These are phyloP conservation scores for Penicillium longicatenatum DNA, from an alignment of 495 filamentous ascomycete species.

Conservation along the genomic window DNA sequence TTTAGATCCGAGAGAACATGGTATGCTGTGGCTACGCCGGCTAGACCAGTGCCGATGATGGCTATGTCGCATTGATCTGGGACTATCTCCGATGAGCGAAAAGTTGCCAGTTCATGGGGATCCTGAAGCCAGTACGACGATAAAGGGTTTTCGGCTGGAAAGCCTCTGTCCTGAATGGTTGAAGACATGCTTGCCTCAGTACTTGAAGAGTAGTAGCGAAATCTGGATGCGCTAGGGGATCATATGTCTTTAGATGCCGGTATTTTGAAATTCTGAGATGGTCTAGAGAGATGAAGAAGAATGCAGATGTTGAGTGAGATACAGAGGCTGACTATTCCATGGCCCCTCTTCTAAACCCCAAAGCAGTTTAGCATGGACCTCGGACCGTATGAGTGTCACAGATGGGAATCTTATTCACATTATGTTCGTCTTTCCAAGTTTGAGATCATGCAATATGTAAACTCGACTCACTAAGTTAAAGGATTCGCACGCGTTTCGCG, in stretches of 20 bases:
- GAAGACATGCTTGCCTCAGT: not conserved
- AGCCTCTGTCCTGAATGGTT: not conserved
- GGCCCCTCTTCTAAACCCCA: too few species aligned
- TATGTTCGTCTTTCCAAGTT: too few species aligned
- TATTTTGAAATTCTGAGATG: not conserved
- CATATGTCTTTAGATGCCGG: not conserved
- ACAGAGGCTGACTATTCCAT: too few species aligned
- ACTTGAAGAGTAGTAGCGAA: not conserved
- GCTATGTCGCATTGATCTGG: conserved; percentile 7
- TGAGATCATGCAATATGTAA: too few species aligned
- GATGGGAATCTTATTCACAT: too few species aligned
- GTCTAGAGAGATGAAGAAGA: not conserved
- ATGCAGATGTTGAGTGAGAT: not conserved
- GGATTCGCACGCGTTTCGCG: not conserved
- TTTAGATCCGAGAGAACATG: conserved; percentile 4
- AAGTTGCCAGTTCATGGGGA: not conserved
- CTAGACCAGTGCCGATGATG: conserved; percentile 8
- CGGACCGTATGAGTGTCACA: too few species aligned
- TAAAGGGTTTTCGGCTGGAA: not conserved
- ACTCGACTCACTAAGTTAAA: not conserved
- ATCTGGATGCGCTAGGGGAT: not conserved
- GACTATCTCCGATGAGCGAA: not conserved
- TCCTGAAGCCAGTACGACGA: not conserved
- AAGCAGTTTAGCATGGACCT: too few species aligned
- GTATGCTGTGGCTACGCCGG: conserved; percentile 5